Base-by-base conservation (phyloP, 805 yeast genomes). In the Wickerhamiella slavikovae region DNA sequence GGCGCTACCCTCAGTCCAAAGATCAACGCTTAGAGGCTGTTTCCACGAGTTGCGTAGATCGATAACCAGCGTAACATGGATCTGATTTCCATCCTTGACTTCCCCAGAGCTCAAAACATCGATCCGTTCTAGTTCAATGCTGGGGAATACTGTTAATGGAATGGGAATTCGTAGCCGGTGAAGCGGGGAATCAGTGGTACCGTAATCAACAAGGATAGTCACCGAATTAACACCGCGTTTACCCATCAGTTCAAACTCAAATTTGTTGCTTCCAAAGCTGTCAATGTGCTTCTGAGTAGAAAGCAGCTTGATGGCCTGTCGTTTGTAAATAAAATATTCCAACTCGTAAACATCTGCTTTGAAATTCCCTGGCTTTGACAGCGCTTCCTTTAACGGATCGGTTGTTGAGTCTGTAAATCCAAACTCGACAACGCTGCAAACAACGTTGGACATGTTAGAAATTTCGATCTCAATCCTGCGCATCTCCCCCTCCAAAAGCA, bases 41-140 rank as follows among this genome's bases (percentile, higher is more conserved):
- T 64, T 60, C 89, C 93, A 83, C 2, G 76, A 61, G 47, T 89
- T 85, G 38, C 80, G 63, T 33, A 89, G 51, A 46, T 89, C 96
- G 10, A 85, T 43, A 76, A 52, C 27, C 75, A 51, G 37, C n/a
- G n/a, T n/a, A n/a, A n/a, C n/a, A n/a, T n/a, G n/a, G 74, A 71
- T 47, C 62, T 78, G 28, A 68, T 69, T 3, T 50, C 52, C 14
- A 48, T 38, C 6, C 24, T 39, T 34, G 22, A 29, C 35, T 12
- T 33, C 30, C n/a, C 32, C 33, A 19, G 36, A 30, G 3, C 42
- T 82, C 11, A 79, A 50, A 4, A 85, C 54, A 42, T 80, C 93
- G 46, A 73, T 74, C 3, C 78, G 71, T 2, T 74, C 71, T 3
- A 79, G 48, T 38, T 77, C 91, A 24, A 77, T 61, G 27, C 82